Base-by-base conservation (phyloP, 2,329 filamentous ascomycete species). In the Didymella pomorum region DNA sequence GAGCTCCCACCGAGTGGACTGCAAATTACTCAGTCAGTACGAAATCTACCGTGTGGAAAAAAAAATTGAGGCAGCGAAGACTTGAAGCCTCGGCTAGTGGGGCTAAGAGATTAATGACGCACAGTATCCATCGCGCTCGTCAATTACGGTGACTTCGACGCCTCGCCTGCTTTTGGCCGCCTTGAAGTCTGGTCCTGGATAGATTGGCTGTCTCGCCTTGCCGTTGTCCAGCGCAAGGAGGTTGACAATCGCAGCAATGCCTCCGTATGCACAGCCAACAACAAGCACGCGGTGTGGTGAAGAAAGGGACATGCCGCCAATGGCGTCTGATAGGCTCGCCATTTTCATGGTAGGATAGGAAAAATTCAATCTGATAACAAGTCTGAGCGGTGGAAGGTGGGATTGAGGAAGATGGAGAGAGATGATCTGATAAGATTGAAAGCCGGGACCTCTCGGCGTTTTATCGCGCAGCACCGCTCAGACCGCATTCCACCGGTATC, bases 111-210 rank as follows among this genome's bases (percentile, higher is more conserved):
- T 58, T 46, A 23, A 52, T 60, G 42, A 64, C 88, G 67, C 80
- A 93, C 90, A 93, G 74, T 87, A 93, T n/a, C 91, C 91, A 79
- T 93, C 90, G n/a, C 89, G 81, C 75, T 93, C 89, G 68, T 93
- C 90, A 23, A 91, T 86, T 21, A 93, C 83, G 21, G 89, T 92
- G 49, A 93, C 87, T 35, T 92, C 84, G 14, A 91, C 76, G 1
- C 85, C 81, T 43, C 89, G 79, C 23, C 79, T 80, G 43, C 80
- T 79, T 20, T 61, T 71, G 28, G 39, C 65, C 37, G 65, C 72
- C 53, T 63, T 78, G 64, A 76, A 71, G 21, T 74, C 73, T 28
- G 66, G 81, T 8, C 70, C 67, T 39, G 72, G 67, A 50, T 76
- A 73, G 8, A 71, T 63, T 66, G 70, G 83, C 77, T 80, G 79